Percentiles rank a stretch among this genome's conserved stretches.
Evolutionary conservation across 2,329 filamentous ascomycete genomes (phyloP).

Genomic region (Venturia aucupariae): DNA sequence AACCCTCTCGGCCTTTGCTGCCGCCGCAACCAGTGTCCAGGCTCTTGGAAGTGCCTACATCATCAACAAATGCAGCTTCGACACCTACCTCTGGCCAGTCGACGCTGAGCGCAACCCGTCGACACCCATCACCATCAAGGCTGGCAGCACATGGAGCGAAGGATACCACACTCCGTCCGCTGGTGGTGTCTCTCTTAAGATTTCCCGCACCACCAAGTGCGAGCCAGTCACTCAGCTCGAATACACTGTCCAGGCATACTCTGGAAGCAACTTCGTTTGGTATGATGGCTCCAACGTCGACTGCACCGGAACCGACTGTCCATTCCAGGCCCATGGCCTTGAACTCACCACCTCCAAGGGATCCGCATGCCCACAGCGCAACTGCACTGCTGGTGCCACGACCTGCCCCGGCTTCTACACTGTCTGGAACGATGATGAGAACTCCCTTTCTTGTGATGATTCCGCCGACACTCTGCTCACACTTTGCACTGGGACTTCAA

Average conservation of each 20-base stretch:
- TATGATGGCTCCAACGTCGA: constrained; percentile 32
- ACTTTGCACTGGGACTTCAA: constrained; percentile 12
- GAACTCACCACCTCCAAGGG: constrained; percentile 20
- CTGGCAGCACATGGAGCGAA: constrained; percentile 26
- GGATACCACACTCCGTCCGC: constrained; percentile 21
- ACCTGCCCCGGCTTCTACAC: constrained; percentile 15
- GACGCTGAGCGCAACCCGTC: constrained; percentile 17
- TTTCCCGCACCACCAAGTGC: constrained; percentile 24
- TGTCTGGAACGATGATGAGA: constrained; percentile 14
- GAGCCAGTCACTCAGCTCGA: constrained; percentile 24
- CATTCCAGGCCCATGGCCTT: constrained; percentile 26
- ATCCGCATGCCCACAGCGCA: constrained; percentile 14
- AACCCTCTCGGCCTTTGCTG: constrained; percentile 19
- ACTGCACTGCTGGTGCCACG: constrained; percentile 11
- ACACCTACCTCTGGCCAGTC: constrained; percentile 31
- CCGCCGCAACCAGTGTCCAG: constrained; percentile 17
- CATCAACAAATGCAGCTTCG: constrained; percentile 30
- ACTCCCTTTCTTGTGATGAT: constrained; percentile 13
- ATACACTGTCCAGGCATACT: constrained; percentile 23
- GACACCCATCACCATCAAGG: constrained; percentile 20
- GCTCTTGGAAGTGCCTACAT: constrained; percentile 22
- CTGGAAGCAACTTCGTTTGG: constrained; percentile 22
- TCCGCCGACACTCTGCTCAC: constrained; percentile 14
- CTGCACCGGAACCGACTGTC: constrained; percentile 25
- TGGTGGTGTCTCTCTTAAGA: constrained; percentile 31